Evolutionary conservation across 176 grass and related monocot genomes (phyloP), one percentile per base, ranked within the genome.

Genomic region (Guadua angustifolia): DNA sequence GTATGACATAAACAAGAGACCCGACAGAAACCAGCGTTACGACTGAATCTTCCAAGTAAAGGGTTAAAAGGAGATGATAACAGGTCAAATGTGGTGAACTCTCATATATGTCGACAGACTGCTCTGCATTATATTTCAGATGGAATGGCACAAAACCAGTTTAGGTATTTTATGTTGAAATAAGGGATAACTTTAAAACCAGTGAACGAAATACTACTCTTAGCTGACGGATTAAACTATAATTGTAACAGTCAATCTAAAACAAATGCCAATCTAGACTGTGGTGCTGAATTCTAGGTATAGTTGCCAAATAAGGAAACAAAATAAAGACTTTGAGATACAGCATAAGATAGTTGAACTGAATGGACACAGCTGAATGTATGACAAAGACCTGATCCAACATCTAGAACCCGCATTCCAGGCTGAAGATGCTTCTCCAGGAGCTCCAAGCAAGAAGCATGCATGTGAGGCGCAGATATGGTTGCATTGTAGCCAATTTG

Each of bases 391-490:
- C 91, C 94, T 87, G 94, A 95, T 62, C 94, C 94, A 47, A 95
- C 91, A 91, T 95, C 94, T 35, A 95, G 84, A 45, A 63, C 86
- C 29, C 45, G 86, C 94, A 91, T 95, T 49, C 94, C 94, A 74
- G 94, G 88, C 85, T 87, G 90, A 64, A 95, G 88, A 24, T 93
- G 79, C 26, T 91, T 82, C 88, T 93, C 82, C 25, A 95, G 67
- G 42, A 95, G 74, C 72, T 95, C 91, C 11, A 95, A 50, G 74
- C 91, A 95, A 71, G 91, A 52, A 0, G 94, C 94, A 49, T 95
- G 94, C 94, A 95, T 95, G 79, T 95, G 94, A 4, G 94, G 91
- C 19, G 94, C 94, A 0, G 94, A 93, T 75, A 95, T 95, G 10
- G 94, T 93, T 22, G 86, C 94, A 3, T 95, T 95, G 73, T 85